Evolutionary conservation across 495 filamentous ascomycete genomes (phyloP).

Genomic region (Penicillium tannophilum): DNA sequence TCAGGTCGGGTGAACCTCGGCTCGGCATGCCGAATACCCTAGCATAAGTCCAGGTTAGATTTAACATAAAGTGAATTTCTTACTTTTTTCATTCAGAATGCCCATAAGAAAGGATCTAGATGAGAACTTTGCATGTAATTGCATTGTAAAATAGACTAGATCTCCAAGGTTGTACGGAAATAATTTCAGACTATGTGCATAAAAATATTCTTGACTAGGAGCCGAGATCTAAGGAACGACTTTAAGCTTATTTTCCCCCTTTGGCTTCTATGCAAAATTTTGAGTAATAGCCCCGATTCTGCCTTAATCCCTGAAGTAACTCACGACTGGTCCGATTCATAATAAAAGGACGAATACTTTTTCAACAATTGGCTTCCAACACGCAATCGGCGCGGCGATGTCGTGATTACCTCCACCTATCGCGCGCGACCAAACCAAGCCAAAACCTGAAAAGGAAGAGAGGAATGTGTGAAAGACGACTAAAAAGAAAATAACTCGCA

Average conservation of each 20-base stretch:
- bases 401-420: conserved; percentile 23
- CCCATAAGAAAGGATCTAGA: not conserved
- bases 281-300: not conserved
- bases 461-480: not conserved
- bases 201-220: not conserved
- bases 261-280: not conserved
- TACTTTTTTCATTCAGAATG: not conserved
- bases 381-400: conserved; percentile 24
- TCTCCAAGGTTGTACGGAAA: not conserved
- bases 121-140: not conserved
- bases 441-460: not conserved
- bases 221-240: not conserved
- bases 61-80: not conserved
- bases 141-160: not conserved
- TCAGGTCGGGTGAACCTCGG: not conserved
- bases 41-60: not conserved
- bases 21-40: not conserved
- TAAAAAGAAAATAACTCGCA: not conserved
- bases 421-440: not conserved
- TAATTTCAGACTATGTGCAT: not conserved
- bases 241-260: not conserved
- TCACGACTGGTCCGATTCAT: not conserved
- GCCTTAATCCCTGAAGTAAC: not conserved
- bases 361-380: conserved; percentile 4
- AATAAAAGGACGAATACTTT: not conserved